Evolutionary conservation across 75 land plant species (phyloP), one percentile per base, ranked within the genome.

Genomic region (Cunninghamia lanceolata): DNA sequence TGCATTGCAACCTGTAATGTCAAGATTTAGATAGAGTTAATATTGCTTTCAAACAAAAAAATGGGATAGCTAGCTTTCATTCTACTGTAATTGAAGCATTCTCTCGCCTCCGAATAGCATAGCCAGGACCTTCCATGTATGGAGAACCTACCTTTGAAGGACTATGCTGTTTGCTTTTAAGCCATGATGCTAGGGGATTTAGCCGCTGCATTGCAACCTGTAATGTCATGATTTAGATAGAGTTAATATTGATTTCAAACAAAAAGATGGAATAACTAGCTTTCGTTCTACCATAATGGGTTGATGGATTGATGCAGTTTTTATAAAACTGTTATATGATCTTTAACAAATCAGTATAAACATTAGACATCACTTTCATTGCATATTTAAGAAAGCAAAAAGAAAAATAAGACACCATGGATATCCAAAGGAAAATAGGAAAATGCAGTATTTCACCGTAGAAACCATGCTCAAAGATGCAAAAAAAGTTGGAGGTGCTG

Each of bases 381-480:
- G n/a, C 47, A 40, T 25, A 0, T 28, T 80, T 43, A 73, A 30
- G 75, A 73, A 32, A 73, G 25, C 81, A 78, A 78, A 78, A 40
- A 19, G 17, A 40, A 38, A 78, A 40, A 40, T 17, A 39, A 6
- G 30, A 42, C 16, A 39, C 25, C 45, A 0, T 39, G 46, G 46
- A 10, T 43, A 80, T 80, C 82, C 30, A n/a, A 25, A 13, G 15
- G 11, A 13, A 43, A 43, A 80, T 43, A 28, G 30, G 30, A 39
- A 80, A 80, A 30, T 28, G 16, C 0, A 13, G 30, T 80, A 45
- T n/a, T 45, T 42, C 52, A 80, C 82, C 82, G 2, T 43, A 80
- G 82, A 45, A 40, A 80, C 82, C 52, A 80, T n/a, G 82, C 47
- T 80, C 32, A 80, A 17, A 45, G 82, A 80, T 80, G 82, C 82